These are phyloP conservation scores for Hanseniaspora uvarum DNA, from an alignment of 1,139 yeast genomes.

Conservation along the genomic window DNA sequence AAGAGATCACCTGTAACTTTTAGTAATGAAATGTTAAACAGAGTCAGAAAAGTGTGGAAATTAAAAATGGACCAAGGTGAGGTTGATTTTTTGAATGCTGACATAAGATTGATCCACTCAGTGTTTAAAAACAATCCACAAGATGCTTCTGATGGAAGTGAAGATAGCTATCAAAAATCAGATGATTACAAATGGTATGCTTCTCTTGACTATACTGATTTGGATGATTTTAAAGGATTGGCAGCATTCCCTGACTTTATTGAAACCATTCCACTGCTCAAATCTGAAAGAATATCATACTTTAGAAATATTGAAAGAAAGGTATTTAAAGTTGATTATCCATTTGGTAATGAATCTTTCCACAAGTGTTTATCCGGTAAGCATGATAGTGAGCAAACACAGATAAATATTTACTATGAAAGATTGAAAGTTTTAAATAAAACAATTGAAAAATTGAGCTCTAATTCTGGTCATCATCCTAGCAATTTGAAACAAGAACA, in stretches of 20 bases:
- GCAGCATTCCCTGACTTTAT: constrained; percentile 46
- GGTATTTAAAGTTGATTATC: constrained; percentile 43
- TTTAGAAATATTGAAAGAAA: constrained; percentile 54
- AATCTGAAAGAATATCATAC: constrained; percentile 66
- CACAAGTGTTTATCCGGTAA: constrained; percentile 58
- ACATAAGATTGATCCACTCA: constrained; percentile 60
- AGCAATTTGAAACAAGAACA: background rate
- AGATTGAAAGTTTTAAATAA: constrained; percentile 39
- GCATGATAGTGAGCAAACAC: constrained; percentile 47
- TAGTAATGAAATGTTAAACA: constrained; percentile 45
- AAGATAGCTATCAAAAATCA: constrained; percentile 9
- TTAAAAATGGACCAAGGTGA: constrained; percentile 69
- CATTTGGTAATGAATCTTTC: constrained; percentile 58
- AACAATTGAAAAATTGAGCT: constrained; percentile 15
- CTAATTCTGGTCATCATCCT: background rate
- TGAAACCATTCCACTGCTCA: constrained; percentile 52
- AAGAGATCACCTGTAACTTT: constrained; percentile 54
- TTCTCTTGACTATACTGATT: constrained; percentile 63
- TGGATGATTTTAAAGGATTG: constrained; percentile 45
- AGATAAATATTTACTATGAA: constrained; percentile 35
- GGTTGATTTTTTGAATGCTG: constrained; percentile 59
- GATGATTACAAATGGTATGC: constrained; percentile 61
- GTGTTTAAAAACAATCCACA: constrained; percentile 49
- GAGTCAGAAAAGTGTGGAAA: constrained; percentile 44
- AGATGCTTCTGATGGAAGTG: background rate